Conservation (phyloP, 768 basidiomycete genomes). For the Leccinum uliginosum region DNA sequence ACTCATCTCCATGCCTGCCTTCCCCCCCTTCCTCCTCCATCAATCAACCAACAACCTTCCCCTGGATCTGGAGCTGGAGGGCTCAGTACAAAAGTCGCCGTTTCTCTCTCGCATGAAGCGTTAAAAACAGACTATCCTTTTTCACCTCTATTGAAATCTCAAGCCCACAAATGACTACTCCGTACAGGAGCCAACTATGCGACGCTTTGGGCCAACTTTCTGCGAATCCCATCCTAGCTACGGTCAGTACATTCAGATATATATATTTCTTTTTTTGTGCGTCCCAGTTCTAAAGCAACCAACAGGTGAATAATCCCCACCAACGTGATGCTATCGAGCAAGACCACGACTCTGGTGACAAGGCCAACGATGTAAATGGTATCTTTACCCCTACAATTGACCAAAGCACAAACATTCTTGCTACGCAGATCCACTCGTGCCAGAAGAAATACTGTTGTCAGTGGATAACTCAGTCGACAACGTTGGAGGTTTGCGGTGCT, state of each 20-base stretch:
- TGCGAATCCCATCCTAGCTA: too few relatives aligned
- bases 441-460: not conserved
- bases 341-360: not conserved
- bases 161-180: not conserved
- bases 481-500: not conserved
- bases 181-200: not conserved
- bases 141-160: not conserved
- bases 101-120: not conserved
- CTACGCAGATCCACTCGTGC: not conserved
- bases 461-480: not conserved
- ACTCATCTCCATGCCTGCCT: not conserved
- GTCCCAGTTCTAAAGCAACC: not conserved
- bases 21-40: not conserved
- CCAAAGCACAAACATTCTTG: not conserved
- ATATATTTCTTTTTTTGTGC: not conserved
- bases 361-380: not conserved
- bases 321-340: not conserved
- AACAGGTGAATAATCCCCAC: not conserved
- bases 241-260: not conserved
- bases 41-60: not conserved
- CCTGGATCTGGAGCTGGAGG: constrained; percentile 1
- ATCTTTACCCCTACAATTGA: not conserved
- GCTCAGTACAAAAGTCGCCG: not conserved
- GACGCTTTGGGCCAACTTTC: not conserved
- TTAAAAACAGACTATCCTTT: too few relatives aligned